These are phyloP conservation scores for Botrytis aclada DNA, from an alignment of 2,329 filamentous ascomycete species.

Conservation along the genomic window DNA sequence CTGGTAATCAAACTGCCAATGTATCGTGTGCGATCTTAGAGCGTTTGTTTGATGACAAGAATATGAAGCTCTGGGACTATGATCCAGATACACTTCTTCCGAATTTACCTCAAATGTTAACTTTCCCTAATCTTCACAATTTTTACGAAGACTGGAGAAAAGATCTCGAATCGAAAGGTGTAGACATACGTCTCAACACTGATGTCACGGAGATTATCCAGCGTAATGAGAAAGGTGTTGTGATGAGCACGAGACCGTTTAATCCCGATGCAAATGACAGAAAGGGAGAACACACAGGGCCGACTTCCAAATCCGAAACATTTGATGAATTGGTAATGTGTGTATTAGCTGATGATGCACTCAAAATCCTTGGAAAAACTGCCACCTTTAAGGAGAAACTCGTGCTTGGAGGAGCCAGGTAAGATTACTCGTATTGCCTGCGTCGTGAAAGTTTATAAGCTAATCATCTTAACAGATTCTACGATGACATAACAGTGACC, in stretches of 20 bases:
- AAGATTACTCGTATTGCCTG: neutral
- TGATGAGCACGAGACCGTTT: constrained; percentile 45
- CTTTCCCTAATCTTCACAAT: constrained; percentile 59
- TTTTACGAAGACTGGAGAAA: constrained; percentile 61
- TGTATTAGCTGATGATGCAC: constrained; percentile 61
- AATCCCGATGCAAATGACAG: constrained; percentile 51
- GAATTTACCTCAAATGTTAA: constrained; percentile 63
- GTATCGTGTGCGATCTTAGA: constrained; percentile 67
- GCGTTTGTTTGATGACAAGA: constrained; percentile 55
- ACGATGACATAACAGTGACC: constrained; percentile 68
- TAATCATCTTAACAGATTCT: constrained; percentile 42
- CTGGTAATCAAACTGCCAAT: constrained; percentile 68
- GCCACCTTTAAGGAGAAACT: constrained; percentile 60
- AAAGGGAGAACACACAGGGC: constrained; percentile 38
- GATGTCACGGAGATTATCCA: constrained; percentile 53
- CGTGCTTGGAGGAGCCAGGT: constrained; percentile 66
- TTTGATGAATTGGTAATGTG: constrained; percentile 68
- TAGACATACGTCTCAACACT: constrained; percentile 54
- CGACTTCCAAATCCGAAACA: constrained; percentile 47
- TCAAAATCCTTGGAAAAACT: constrained; percentile 55
- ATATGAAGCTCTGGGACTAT: constrained; percentile 59
- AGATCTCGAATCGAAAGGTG: constrained; percentile 52
- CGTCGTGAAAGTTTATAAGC: neutral
- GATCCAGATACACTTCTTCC: constrained; percentile 52
- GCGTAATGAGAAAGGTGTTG: constrained; percentile 50